phyloP scores from a whole-genome alignment of 306 rosid genomes.

The Prunus mongolica region DNA sequence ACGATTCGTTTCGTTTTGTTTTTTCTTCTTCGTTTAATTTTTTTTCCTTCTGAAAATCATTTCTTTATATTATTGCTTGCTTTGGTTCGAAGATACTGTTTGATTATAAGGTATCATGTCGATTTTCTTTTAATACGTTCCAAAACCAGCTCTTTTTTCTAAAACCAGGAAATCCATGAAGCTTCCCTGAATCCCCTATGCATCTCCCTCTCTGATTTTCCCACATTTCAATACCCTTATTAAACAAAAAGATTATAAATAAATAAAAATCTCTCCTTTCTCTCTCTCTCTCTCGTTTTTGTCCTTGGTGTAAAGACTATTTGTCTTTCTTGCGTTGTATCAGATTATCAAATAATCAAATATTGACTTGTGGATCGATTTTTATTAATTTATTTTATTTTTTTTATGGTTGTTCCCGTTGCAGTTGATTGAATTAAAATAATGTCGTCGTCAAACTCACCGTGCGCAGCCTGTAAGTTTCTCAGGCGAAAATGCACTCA shows the following conservation, averaged over 20 bases:
- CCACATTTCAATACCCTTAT: constrained; percentile 27
- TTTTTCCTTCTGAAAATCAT: background rate
- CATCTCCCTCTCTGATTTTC: constrained; percentile 6
- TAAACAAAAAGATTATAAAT: too few species aligned
- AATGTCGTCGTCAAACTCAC: constrained; percentile 52
- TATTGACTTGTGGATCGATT: constrained; percentile 18
- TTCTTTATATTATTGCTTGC: constrained; percentile 1
- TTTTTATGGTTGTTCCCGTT: background rate
- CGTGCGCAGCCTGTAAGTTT: constrained; percentile 91
- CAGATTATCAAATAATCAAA: background rate
- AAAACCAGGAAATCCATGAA: constrained; percentile 5
- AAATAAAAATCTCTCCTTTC: background rate
- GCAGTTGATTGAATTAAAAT: background rate
- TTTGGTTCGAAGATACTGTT: constrained; percentile 20
- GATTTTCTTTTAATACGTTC: background rate
- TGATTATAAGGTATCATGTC: constrained; percentile 19
- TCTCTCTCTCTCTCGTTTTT: background rate
- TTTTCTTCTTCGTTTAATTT: background rate
- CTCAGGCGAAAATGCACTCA: constrained; percentile 82
- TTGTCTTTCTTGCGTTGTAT: constrained; percentile 8
- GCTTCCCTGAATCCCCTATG: constrained; percentile 19
- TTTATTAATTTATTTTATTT: background rate
- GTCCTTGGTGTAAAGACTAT: constrained; percentile 4
- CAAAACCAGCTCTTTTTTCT: background rate
- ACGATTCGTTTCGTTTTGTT: background rate